Percentiles rank a stretch among this genome's conserved stretches.
phyloP scores from a whole-genome alignment of 2,329 filamentous ascomycete species.

The Colletotrichum caudatum region DNA sequence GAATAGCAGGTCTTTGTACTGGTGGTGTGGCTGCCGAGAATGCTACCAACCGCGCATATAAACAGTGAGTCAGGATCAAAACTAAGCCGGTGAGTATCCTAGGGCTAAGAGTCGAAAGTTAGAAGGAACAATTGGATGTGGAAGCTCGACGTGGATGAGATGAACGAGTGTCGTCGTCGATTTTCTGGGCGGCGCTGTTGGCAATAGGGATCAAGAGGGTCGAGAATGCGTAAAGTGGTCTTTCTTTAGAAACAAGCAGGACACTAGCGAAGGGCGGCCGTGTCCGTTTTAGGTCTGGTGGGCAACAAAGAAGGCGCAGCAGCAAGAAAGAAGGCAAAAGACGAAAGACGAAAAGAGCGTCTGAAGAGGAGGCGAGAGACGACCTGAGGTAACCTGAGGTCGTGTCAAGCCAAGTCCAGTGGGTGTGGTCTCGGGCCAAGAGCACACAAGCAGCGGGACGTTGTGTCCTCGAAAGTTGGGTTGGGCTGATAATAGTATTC shows the following conservation, averaged over 20 bases:
- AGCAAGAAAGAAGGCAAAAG: slow-evolving; percentile 29
- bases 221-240: slow-evolving; percentile 4
- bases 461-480: slow-evolving; percentile 21
- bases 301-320: slow-evolving; percentile 34
- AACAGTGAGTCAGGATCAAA: slow-evolving; percentile 44
- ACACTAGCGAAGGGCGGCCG: slow-evolving; percentile 29
- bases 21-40: slow-evolving; percentile 39
- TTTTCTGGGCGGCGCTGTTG: slow-evolving; percentile 16
- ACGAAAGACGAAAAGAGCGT: slow-evolving; percentile 38
- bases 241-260: slow-evolving; percentile 36
- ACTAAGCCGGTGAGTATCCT: not conserved
- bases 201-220: slow-evolving; percentile 11
- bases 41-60: slow-evolving; percentile 37
- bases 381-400: not conserved
- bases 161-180: slow-evolving; percentile 34
- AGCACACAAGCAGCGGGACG: slow-evolving; percentile 19
- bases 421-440: slow-evolving; percentile 27
- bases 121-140: not conserved
- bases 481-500: slow-evolving; percentile 12
- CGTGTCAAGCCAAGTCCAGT: not conserved
- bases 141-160: slow-evolving; percentile 2
- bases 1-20: slow-evolving; percentile 28
- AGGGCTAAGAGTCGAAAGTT: not conserved
- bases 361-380: slow-evolving; percentile 15
- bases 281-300: slow-evolving; percentile 36